phyloP scores from a whole-genome alignment of 768 basidiomycete genomes.

The Clathrus columnatus region DNA sequence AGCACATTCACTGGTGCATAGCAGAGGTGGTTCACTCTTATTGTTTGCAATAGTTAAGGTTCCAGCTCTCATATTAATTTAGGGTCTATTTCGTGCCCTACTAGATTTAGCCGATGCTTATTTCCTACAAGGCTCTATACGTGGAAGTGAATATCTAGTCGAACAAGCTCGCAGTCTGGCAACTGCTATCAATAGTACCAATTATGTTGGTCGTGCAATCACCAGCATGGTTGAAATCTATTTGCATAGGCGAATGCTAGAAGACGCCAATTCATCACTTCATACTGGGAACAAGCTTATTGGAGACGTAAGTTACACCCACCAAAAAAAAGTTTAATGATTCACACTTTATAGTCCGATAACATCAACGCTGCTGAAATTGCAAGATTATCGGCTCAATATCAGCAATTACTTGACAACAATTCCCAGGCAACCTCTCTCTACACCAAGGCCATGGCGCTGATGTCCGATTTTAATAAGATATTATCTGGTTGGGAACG shows the following conservation, averaged over 20 bases:
- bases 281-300: constrained; percentile 39
- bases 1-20: constrained; percentile 67
- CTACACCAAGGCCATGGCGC: constrained; percentile 46
- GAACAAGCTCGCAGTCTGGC: constrained; percentile 72
- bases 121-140: constrained; percentile 64
- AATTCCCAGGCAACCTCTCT: constrained; percentile 40
- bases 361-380: constrained; percentile 54
- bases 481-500: constrained; percentile 47
- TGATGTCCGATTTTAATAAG: constrained; percentile 55
- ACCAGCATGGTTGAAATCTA: constrained; percentile 63
- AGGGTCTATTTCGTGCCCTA: constrained; percentile 54
- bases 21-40: constrained; percentile 46
- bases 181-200: constrained; percentile 53
- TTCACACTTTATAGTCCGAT: constrained; percentile 16
- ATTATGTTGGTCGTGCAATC: constrained; percentile 55
- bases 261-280: constrained; percentile 49
- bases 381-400: constrained; percentile 46
- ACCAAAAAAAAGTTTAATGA: constrained; percentile 9
- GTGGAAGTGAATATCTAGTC: constrained; percentile 80
- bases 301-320: constrained; percentile 26
- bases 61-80: neutral
- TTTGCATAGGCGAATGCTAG: constrained; percentile 49
- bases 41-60: neutral
- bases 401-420: constrained; percentile 33
- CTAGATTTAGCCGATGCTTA: constrained; percentile 61